phyloP scores from a whole-genome alignment of 2,329 filamentous ascomycete species.

The Phaeomoniella chlamydospora region DNA sequence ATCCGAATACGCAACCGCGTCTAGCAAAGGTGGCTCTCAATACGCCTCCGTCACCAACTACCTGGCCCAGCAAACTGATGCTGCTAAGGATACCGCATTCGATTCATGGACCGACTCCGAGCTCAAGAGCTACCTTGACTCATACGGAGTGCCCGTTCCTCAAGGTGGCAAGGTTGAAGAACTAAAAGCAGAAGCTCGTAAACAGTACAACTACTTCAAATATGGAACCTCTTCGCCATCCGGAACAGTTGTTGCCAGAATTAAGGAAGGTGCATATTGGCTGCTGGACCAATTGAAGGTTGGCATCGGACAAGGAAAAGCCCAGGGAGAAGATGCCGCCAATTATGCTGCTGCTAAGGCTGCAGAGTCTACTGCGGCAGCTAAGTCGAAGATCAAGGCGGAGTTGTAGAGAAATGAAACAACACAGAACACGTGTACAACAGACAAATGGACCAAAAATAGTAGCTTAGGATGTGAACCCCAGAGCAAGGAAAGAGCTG shows the following conservation, averaged over 20 bases:
- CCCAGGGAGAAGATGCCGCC: conserved; percentile 32
- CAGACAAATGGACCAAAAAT: no score
- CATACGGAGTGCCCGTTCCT: conserved; percentile 55
- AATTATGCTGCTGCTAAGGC: conserved; percentile 27
- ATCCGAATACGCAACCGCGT: conserved; percentile 29
- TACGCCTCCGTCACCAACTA: conserved; percentile 58
- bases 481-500: no score
- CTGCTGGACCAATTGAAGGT: conserved; percentile 32
- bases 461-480: no score
- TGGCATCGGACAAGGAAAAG: conserved; percentile 30
- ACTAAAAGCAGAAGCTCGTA: conserved; percentile 55
- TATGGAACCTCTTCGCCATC: conserved; percentile 57
- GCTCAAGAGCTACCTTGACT: conserved; percentile 66
- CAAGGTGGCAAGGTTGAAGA: conserved; percentile 57
- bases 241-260: conserved; percentile 51
- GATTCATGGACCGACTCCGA: conserved; percentile 59
- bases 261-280: conserved; percentile 34
- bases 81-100: conserved; percentile 52
- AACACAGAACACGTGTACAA: no score
- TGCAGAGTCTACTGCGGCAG: conserved; percentile 19
- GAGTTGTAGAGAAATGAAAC: conserved; percentile 1
- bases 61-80: conserved; percentile 48
- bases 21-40: conserved; percentile 27
- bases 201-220: conserved; percentile 61
- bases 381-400: conserved; percentile 1